Percentiles rank a stretch among this genome's conserved stretches.
Conservation (phyloP, 2,329 filamentous ascomycete genomes). For the Monosporascus sp. region DNA sequence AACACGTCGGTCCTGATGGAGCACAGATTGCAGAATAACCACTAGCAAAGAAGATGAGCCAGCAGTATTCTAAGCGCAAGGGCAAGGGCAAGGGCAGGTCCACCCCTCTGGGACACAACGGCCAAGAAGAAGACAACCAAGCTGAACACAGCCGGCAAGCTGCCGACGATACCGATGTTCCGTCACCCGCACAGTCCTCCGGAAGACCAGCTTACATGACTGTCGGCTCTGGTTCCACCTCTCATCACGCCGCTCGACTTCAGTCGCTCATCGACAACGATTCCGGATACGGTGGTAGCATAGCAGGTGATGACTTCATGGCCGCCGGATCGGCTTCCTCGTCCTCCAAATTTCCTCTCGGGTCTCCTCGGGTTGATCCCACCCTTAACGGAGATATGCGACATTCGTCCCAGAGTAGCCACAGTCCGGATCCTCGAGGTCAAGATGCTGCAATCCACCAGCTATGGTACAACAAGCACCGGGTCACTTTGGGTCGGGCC, state of each 20-base stretch:
- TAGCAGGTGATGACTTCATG: conserved; percentile 54
- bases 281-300: conserved; percentile 86
- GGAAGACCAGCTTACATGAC: conserved; percentile 71
- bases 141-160: conserved; percentile 12
- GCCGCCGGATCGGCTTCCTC: conserved; percentile 6
- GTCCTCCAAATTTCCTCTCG: conserved; percentile 23
- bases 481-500: conserved; percentile 76
- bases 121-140: conserved; percentile 17
- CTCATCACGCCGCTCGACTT: conserved; percentile 73
- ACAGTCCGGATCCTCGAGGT: conserved; percentile 48
- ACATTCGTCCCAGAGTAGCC: conserved; percentile 37
- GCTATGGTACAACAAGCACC: conserved; percentile 90
- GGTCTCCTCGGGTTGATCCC: conserved; percentile 37
- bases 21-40: neutral
- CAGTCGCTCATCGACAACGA: conserved; percentile 80
- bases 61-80: conserved; percentile 44
- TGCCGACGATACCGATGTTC: conserved; percentile 13
- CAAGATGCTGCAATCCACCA: conserved; percentile 85
- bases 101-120: no score
- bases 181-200: conserved; percentile 21
- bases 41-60: conserved; percentile 46
- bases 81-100: conserved; percentile 43
- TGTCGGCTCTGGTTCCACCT: conserved; percentile 75
- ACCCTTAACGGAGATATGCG: conserved; percentile 41
- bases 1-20: neutral